Percentiles rank a stretch among this genome's conserved stretches.
Conservation (phyloP, 441 rosid species). For the Erysimum pusillum region DNA sequence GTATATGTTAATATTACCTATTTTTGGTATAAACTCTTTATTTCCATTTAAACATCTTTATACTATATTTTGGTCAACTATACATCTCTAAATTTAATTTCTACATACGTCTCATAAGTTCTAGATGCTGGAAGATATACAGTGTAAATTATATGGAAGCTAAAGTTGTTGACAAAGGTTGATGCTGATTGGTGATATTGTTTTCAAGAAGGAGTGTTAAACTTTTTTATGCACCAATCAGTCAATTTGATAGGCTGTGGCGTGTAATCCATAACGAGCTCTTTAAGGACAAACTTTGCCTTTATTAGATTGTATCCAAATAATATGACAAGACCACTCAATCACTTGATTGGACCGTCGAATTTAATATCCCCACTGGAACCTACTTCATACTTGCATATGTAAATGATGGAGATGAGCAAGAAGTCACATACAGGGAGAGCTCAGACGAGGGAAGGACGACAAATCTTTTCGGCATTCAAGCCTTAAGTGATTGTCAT, state of each 20-base stretch:
- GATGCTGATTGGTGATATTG: neutral
- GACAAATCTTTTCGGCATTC: conserved; percentile 40
- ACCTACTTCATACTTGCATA: conserved; percentile 52
- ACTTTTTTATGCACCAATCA: conserved; percentile 53
- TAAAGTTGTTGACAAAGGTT: conserved; percentile 4
- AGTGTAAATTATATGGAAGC: conserved; percentile 18
- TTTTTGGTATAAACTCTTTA: too few relatives aligned
- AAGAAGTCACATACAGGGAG: conserved; percentile 50
- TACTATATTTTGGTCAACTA: neutral
- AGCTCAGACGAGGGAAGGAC: conserved; percentile 39
- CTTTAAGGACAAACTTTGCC: conserved; percentile 52
- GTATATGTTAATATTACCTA: neutral
- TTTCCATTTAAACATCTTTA: too few relatives aligned
- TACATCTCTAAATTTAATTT: neutral
- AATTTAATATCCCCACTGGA: conserved; percentile 47
- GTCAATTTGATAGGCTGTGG: conserved; percentile 55
- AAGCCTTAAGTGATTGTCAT: conserved; percentile 43
- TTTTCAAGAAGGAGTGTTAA: conserved; percentile 39
- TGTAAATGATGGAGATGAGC: conserved; percentile 33
- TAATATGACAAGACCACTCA: conserved; percentile 36
- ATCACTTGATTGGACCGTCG: conserved; percentile 40
- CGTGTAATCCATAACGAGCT: conserved; percentile 45
- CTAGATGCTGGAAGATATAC: conserved; percentile 21
- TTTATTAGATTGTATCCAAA: conserved; percentile 34
- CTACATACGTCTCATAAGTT: neutral